Evolutionary conservation across 192 early-diverging fungal species (phyloP), one percentile per base, ranked within the genome.

Genomic region (Umbelopsis sp.): DNA sequence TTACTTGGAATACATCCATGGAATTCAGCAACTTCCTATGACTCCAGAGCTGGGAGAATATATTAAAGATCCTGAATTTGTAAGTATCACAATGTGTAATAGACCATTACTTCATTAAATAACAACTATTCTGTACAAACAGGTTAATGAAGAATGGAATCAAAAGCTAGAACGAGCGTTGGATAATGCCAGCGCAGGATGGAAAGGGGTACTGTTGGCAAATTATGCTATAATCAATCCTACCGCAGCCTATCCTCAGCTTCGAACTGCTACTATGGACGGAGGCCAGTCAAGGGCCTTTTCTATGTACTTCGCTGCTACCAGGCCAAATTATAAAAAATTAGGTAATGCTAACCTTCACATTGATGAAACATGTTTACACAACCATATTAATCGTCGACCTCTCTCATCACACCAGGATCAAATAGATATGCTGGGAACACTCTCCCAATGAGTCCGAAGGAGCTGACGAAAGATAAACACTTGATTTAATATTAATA

Each of bases 21-120:
- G 79, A 29, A 80, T 80, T 31, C 79, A 80, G 41, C 79, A 80
- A 54, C 68, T 80, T 49, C 79, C 79, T 0, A 80, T 80, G 79
- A 80, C 79, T 24, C 74, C 79, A 21, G 71, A 72, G 17, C 68
- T 80, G 0, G 71, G 66, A 50, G 78, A 80, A 0, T 65, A 73
- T 26, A 71, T 73, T 16, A 69, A 71, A 59, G 76, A 71, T 16
- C 52, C 47, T 22, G 65, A 72, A 54, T 80, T 80, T 70, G 79
- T 80, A 54, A 71, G 70, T 66, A 45, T 24, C 41, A 43, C 7
- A 11, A 3, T 66, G 41, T 44, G 36, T 17, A 26, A 34, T 21
- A 34, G 0, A 25, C 6, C 14, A 41, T 12, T 20, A 22, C 21
- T 51, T 32, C 31, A 20, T 32, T 70, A 26, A 31, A 36, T 50